These are phyloP conservation scores for Onygenales sp. DNA, from an alignment of 2,329 filamentous ascomycete species.

Conservation along the genomic window DNA sequence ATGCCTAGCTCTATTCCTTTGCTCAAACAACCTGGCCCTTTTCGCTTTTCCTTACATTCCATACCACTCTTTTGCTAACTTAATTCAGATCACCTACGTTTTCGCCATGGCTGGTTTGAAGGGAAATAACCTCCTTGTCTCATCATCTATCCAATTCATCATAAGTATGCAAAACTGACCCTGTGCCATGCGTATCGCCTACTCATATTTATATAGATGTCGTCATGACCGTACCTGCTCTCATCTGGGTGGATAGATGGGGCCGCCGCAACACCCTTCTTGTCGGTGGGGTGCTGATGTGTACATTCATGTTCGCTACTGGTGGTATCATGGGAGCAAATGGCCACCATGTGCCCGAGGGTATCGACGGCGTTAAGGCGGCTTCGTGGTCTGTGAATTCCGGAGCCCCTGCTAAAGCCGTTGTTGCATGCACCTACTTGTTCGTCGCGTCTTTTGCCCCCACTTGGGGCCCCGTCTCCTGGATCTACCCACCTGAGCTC, in stretches of 20 bases:
- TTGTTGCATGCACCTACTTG: conserved; percentile 57
- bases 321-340: conserved; percentile 43
- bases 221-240: conserved; percentile 41
- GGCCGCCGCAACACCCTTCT: conserved; percentile 42
- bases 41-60: neutral
- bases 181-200: neutral
- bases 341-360: conserved; percentile 29
- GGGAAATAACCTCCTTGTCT: conserved; percentile 37
- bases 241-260: conserved; percentile 42
- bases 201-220: conserved; percentile 29
- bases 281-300: conserved; percentile 29
- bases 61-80: conserved; percentile 3
- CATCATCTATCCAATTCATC: conserved; percentile 48
- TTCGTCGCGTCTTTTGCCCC: conserved; percentile 48
- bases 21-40: conserved; percentile 28
- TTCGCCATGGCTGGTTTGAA: conserved; percentile 12
- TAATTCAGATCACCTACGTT: conserved; percentile 8
- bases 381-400: conserved; percentile 38
- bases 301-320: conserved; percentile 41
- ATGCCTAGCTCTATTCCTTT: conserved; percentile 25
- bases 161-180: conserved; percentile 20
- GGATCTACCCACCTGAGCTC: conserved; percentile 45
- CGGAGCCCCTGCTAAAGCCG: conserved; percentile 43
- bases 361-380: conserved; percentile 32
- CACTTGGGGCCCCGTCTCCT: conserved; percentile 50